Evolutionary conservation across 1,284 basidiomycete species (phyloP).

Genomic region (Leucoagaricus sp.): DNA sequence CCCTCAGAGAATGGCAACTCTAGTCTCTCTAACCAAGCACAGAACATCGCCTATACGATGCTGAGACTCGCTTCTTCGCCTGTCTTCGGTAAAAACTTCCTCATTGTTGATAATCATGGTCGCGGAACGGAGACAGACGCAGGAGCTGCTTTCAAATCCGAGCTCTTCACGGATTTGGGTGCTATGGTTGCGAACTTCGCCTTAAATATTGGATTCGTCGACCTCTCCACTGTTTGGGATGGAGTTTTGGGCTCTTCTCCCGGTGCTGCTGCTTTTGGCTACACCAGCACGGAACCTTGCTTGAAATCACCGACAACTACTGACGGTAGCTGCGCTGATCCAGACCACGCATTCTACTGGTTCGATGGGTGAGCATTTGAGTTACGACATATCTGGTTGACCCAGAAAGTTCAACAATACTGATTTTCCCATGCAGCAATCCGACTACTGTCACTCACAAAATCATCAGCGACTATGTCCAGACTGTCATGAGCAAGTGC

Average conservation of each 20-base stretch:
- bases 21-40: constrained; percentile 35
- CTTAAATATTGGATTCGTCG: constrained; percentile 44
- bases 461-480: constrained; percentile 45
- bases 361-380: constrained; percentile 40
- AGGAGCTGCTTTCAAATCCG: constrained; percentile 44
- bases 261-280: constrained; percentile 47
- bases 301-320: constrained; percentile 28
- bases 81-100: constrained; percentile 44
- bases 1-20: constrained; percentile 12
- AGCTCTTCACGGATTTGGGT: constrained; percentile 39
- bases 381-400: neutral
- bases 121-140: constrained; percentile 35
- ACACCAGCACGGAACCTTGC: constrained; percentile 40
- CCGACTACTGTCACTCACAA: constrained; percentile 23
- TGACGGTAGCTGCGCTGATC: constrained; percentile 37
- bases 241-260: constrained; percentile 41
- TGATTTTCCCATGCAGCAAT: constrained; percentile 11
- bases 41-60: constrained; percentile 38
- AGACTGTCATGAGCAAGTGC: constrained; percentile 31
- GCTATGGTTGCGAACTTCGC: constrained; percentile 24
- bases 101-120: constrained; percentile 49
- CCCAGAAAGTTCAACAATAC: neutral
- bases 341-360: constrained; percentile 53
- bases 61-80: constrained; percentile 39
- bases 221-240: constrained; percentile 46